A percentile compares a stretch with the other conserved stretches of the same genome.
phyloP scores from a whole-genome alignment of 106 monocot genomes.

The Dendrobium huoshanense region DNA sequence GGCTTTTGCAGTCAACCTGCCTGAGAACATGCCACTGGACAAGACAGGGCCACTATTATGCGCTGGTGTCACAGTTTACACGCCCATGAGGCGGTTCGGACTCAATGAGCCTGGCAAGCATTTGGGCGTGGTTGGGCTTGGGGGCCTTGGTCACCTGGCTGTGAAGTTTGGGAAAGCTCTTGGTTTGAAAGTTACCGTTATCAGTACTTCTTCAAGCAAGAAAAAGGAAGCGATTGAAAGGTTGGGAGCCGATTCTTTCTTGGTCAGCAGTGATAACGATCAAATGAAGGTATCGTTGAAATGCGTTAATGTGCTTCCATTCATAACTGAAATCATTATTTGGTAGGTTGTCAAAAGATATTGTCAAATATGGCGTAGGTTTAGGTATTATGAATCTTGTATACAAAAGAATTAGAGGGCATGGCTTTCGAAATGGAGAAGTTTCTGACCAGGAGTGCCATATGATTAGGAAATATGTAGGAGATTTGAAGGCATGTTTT shows the following conservation, averaged over 20 bases:
- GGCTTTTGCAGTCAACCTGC: slow-evolving; percentile 12
- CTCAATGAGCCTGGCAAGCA: slow-evolving; percentile 15
- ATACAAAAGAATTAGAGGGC: too few relatives aligned
- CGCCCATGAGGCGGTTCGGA: slow-evolving; percentile 12
- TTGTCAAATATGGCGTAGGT: too few relatives aligned
- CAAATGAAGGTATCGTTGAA: slow-evolving; percentile 15
- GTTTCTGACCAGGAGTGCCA: too few relatives aligned
- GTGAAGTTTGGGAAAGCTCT: slow-evolving; percentile 31
- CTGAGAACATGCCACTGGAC: slow-evolving; percentile 10
- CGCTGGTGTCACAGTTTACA: slow-evolving; percentile 22
- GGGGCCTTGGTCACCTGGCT: slow-evolving; percentile 25
- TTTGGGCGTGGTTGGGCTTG: slow-evolving; percentile 27
- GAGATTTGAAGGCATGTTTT: too few relatives aligned
- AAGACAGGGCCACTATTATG: slow-evolving; percentile 15
- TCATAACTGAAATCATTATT: neutral
- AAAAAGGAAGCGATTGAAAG: slow-evolving; percentile 16
- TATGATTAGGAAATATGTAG: too few relatives aligned
- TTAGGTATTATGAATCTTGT: too few relatives aligned
- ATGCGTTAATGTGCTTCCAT: too few relatives aligned
- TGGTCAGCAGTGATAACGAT: slow-evolving; percentile 16
- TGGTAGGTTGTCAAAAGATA: too few relatives aligned
- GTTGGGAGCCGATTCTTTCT: slow-evolving; percentile 21
- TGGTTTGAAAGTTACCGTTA: slow-evolving; percentile 20
- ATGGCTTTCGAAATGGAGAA: too few relatives aligned
- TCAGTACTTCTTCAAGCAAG: slow-evolving; percentile 19